Percentiles rank a stretch among this genome's conserved stretches.
Evolutionary conservation across 306 rosid genomes (phyloP).

Genomic region (Pterocarpus santalinus): DNA sequence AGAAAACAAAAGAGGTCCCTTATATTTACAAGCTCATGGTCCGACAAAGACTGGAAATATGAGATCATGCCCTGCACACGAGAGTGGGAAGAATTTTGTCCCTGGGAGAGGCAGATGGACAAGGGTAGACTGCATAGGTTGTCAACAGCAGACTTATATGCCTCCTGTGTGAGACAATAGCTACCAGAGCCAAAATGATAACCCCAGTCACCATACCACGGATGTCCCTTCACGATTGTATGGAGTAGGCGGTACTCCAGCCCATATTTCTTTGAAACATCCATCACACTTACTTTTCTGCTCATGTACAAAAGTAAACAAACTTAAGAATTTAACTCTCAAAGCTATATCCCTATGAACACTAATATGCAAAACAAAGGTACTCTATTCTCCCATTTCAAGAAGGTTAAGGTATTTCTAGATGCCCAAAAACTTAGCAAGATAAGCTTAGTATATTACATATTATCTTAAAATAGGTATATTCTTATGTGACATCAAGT

Average conservation of each 20-base stretch:
- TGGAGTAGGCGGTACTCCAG: conserved; percentile 90
- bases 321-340: conserved; percentile 37
- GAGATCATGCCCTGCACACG: conserved; percentile 67
- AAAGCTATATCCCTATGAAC: conserved; percentile 20
- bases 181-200: conserved; percentile 95
- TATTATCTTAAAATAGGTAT: conserved; percentile 22
- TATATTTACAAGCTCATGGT: conserved; percentile 67
- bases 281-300: conserved; percentile 97
- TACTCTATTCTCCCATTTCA: conserved; percentile 13
- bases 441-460: neutral
- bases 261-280: conserved; percentile 95
- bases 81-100: conserved; percentile 57
- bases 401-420: conserved; percentile 20
- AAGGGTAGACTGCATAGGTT: conserved; percentile 74
- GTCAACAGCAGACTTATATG: conserved; percentile 72
- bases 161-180: conserved; percentile 82
- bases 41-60: conserved; percentile 77
- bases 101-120: conserved; percentile 64
- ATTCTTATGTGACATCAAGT: conserved; percentile 28
- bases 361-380: conserved; percentile 21
- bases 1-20: conserved; percentile 82
- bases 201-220: conserved; percentile 99
- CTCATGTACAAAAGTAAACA: conserved; percentile 38
- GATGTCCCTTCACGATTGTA: conserved; percentile 75
- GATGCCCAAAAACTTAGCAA: conserved; percentile 15